Evolutionary conservation across 768 basidiomycete genomes (phyloP), one percentile per base, ranked within the genome.

Genomic region (Tricholoma terreum): DNA sequence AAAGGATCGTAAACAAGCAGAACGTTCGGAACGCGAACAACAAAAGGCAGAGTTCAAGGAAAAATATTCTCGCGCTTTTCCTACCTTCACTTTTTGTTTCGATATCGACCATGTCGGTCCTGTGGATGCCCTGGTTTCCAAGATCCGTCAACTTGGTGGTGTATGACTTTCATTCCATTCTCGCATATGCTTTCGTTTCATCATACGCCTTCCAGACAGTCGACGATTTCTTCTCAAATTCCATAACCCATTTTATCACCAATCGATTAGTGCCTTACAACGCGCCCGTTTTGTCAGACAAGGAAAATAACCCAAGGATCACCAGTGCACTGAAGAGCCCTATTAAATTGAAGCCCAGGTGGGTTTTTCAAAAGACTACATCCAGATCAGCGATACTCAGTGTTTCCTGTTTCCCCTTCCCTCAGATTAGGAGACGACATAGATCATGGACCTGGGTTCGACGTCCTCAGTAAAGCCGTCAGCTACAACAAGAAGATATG

Each of bases 171-270:
- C 27, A 6, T 49, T 15, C 8, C 30, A 17, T 33, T 58, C 27
- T 50, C 57, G 55, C 15, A 42, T 6, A 40, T 40, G 45, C 58
- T 56, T 34, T 53, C 54, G 48, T 40, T 50, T 43, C 51, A 46
- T 17, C 57, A 22, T 22, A 49, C 49, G 24, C 30, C 34, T 65
- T 22, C 12, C 34, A 98, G 97, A 79, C 77, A 55, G 82, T 93
- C 55, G 92, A 96, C 50, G 82, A 86, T 59, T 97, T 97, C 79
- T 95, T 98, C 71, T 92, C 90, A 30, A 85, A 80, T 49, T 80
- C 84, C 49, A 84, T 96, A 22, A 94, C 94, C 0, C 96, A 98
- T 74, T 80, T 98, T 60, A 86, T 96, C 67, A 90, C 89, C 53
- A 81, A 89, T 64, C 77, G 78, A 54, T 68, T 75, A 33, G 60